Conservation (phyloP, 306 rosid species). For the Dalbergia oliveri region DNA sequence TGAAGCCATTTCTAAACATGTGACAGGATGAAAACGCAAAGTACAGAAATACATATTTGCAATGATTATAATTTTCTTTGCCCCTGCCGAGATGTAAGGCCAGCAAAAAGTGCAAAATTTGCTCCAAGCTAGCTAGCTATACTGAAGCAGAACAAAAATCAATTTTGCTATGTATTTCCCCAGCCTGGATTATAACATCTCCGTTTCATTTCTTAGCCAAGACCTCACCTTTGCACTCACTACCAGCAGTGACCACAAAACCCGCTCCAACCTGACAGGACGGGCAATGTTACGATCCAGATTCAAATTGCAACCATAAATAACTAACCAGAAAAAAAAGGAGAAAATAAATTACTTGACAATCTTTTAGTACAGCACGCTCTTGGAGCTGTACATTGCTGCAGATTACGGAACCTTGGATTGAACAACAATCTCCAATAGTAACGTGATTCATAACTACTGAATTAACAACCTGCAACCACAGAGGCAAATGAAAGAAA, state of each 20-base stretch:
- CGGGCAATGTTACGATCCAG: constrained; percentile 33
- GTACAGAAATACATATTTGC: constrained; percentile 31
- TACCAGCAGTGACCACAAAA: constrained; percentile 88
- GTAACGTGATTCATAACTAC: constrained; percentile 94
- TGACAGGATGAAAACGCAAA: constrained; percentile 26
- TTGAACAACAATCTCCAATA: constrained; percentile 85
- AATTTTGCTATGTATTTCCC: constrained; percentile 14
- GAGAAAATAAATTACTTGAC: constrained; percentile 67
- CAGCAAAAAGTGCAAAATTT: constrained; percentile 50
- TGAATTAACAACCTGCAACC: constrained; percentile 81
- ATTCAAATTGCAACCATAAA: constrained; percentile 32
- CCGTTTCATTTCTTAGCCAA: constrained; percentile 86
- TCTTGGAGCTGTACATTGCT: constrained; percentile 98
- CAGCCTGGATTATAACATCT: constrained; percentile 31
- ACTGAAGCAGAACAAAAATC: constrained; percentile 25
- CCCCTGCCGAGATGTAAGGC: constrained; percentile 43
- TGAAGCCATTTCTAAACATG: constrained; percentile 47
- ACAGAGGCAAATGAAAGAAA: constrained; percentile 18
- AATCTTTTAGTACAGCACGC: constrained; percentile 84
- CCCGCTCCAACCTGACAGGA: constrained; percentile 86
- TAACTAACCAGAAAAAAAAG: neutral
- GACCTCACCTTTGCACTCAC: constrained; percentile 92
- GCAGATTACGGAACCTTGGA: constrained; percentile 94
- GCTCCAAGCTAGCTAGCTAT: constrained; percentile 42
- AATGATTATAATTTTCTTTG: constrained; percentile 26